Evolutionary conservation across 1,284 basidiomycete genomes (phyloP), one percentile per base, ranked within the genome.

Genomic region (Malassezia equina): DNA sequence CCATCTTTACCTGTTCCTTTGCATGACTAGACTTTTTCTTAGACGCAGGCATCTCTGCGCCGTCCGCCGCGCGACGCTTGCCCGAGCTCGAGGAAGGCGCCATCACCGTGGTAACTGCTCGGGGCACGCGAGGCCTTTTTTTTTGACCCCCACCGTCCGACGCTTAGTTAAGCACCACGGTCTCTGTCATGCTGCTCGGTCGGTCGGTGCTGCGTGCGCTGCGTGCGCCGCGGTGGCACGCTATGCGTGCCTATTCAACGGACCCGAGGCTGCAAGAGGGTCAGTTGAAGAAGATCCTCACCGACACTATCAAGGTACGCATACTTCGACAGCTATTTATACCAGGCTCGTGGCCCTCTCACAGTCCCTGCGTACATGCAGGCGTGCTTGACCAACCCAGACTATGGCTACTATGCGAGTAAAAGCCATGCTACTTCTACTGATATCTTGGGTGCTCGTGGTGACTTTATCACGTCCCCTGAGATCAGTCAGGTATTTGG

Each of bases 401-500:
- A 62, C 43, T 62, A 67, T 46, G 71, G 71, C 43, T 74, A 74
- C 61, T 74, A 74, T 42, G 40, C 59, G 6, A 48, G 49, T 4
- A 57, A 52, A 19, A 21, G 29, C 21, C n/a, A 45, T 4, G 33
- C 58, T 55, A 9, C 61, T 47, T 1, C 54, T 33, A 28, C 64
- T 23, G 80, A 83, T 34, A 85, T 96, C 2, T 88, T 98, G 67
- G 94, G 94, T 9, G 67, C 82, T 0, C 79, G 80, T 31, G 94
- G 94, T 3, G 94, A 99, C 77, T 99, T 98, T 68, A 86, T 89
- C 34, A 99, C 94, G 1, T 90, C 86, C 61, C 94, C 94, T 1
- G 94, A 99, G 73, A 95, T 99, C 51, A 88, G 84, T 64, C 91
- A 96, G 75, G 83, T 90, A 0, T 98, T 98, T 75, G 94, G 94